Base-by-base conservation (phyloP, 1,284 basidiomycete species). In the Puccinia brachypodii region DNA sequence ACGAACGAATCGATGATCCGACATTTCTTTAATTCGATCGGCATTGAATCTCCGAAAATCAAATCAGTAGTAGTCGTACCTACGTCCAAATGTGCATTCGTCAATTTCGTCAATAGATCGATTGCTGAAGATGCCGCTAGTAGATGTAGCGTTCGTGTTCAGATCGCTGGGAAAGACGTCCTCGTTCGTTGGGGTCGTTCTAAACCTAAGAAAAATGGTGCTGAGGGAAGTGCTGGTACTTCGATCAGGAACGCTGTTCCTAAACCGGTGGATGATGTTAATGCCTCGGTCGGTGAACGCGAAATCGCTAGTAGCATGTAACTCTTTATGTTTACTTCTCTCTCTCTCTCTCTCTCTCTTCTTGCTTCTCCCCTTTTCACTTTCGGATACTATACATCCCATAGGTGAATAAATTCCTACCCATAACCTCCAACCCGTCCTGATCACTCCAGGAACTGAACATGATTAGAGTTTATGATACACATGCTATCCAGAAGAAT, bases 41-140 rank as follows among this genome's bases (percentile, higher is more conserved):
- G 89, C 6, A 87, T 94, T 11, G 89, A 92, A 64, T 90, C 92
- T 0, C 88, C 90, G 87, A 92, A 88, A 84, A 87, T 99, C 83
- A 93, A 92, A 86, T 94, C 92, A 14, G 88, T 98, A 25, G 94
- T 96, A 0, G 91, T 96, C 84, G 93, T 98, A 7, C 90, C 91
- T 47, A 93, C 94, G 86, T 91, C 92, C 82, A 90, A 94, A 87
- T 98, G 95, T 87, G 96, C 96, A 0, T 99, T 99, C 87, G 90
- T 98, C 82, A 98, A 98, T 87, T 99, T 99, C 88, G 91, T 89
- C 82, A 91, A 92, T 80, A 90, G 97, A 38, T 85, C 89, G 1
- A 89, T 90, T 22, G 96, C 97, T 16, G 97, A 99, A 87, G 87
- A 88, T 9, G 95, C 94, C 0, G 96, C 96, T 0, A 90, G 92